Percentiles rank a stretch among this genome's conserved stretches.
Conservation (phyloP, 352 stramenopile genomes). For the Peronosclerospora sorghi region DNA sequence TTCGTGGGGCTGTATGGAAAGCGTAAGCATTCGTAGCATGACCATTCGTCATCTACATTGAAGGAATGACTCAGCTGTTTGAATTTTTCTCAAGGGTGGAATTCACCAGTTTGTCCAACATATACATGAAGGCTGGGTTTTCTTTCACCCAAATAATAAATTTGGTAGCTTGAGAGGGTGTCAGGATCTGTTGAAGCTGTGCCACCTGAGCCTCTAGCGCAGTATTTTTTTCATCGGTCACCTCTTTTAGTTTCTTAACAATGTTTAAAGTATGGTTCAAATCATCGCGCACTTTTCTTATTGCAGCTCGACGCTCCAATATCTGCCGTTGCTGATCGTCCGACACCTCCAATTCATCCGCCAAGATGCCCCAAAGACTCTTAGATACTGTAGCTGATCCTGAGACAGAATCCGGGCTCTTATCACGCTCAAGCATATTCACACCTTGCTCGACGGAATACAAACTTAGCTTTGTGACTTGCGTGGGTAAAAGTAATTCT, state of each 20-base stretch:
- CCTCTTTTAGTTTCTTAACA: slow-evolving; percentile 52
- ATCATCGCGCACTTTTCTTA: slow-evolving; percentile 54
- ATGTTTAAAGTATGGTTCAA: slow-evolving; percentile 63
- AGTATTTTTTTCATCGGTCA: slow-evolving; percentile 71
- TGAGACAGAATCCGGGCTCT: slow-evolving; percentile 36
- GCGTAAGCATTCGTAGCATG: too few relatives aligned
- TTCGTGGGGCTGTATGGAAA: too few relatives aligned
- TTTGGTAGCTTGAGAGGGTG: slow-evolving; percentile 62
- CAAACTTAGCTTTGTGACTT: slow-evolving; percentile 69
- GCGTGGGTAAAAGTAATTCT: slow-evolving; percentile 60
- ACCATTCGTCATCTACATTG: too few relatives aligned
- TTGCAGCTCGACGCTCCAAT: slow-evolving; percentile 41
- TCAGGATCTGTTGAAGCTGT: slow-evolving; percentile 63
- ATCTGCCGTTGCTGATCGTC: slow-evolving; percentile 59
- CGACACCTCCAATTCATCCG: slow-evolving; percentile 55
- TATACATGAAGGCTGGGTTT: slow-evolving; percentile 81
- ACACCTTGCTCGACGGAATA: slow-evolving; percentile 66
- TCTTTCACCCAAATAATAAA: slow-evolving; percentile 85
- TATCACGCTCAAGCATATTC: slow-evolving; percentile 49
- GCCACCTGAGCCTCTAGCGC: slow-evolving; percentile 59
- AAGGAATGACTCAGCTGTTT: too few relatives aligned
- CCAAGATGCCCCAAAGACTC: slow-evolving; percentile 65
- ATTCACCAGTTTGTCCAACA: slow-evolving; percentile 74
- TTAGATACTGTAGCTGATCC: slow-evolving; percentile 42
- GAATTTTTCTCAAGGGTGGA: slow-evolving; percentile 34